These are phyloP conservation scores for Arthrocladium fulminans DNA, from an alignment of 2,329 filamentous ascomycete species.

Conservation along the genomic window DNA sequence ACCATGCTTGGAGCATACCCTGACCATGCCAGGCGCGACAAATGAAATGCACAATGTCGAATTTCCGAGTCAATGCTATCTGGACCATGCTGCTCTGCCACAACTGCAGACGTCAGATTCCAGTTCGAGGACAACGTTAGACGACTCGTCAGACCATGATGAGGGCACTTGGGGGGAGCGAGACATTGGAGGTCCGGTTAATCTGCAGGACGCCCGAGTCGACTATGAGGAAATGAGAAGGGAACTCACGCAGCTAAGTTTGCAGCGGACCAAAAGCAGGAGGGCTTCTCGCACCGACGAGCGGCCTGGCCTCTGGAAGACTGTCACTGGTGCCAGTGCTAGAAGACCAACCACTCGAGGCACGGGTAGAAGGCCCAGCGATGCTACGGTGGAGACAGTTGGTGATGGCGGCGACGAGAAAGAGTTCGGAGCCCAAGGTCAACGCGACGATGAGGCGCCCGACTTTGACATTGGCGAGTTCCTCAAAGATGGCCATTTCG, in stretches of 20 bases:
- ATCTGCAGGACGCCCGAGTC: constrained; percentile 47
- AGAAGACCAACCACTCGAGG: constrained; percentile 4
- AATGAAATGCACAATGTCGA: constrained; percentile 14
- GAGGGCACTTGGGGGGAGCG: constrained; percentile 56
- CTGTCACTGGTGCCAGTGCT: not conserved
- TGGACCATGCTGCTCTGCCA: constrained; percentile 11
- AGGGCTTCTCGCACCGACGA: not conserved
- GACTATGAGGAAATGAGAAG: constrained; percentile 51
- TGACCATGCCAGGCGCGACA: not conserved
- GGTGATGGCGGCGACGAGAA: constrained; percentile 27
- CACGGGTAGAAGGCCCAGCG: constrained; percentile 22
- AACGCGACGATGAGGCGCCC: constrained; percentile 37
- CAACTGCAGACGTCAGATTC: constrained; percentile 7
- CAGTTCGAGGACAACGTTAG: not conserved
- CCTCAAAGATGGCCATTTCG: constrained; percentile 65
- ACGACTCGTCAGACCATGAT: constrained; percentile 9
- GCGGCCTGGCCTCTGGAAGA: not conserved
- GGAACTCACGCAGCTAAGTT: constrained; percentile 47
- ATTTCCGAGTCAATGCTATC: constrained; percentile 5
- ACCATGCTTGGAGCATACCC: not conserved
- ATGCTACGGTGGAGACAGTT: constrained; percentile 33
- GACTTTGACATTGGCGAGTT: constrained; percentile 63
- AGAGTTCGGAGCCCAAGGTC: constrained; percentile 23
- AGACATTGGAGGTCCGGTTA: constrained; percentile 47
- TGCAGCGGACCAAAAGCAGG: constrained; percentile 28